Evolutionary conservation across 1,139 yeast species (phyloP), one percentile per base, ranked within the genome.

Genomic region (Geotrichum australiense): DNA sequence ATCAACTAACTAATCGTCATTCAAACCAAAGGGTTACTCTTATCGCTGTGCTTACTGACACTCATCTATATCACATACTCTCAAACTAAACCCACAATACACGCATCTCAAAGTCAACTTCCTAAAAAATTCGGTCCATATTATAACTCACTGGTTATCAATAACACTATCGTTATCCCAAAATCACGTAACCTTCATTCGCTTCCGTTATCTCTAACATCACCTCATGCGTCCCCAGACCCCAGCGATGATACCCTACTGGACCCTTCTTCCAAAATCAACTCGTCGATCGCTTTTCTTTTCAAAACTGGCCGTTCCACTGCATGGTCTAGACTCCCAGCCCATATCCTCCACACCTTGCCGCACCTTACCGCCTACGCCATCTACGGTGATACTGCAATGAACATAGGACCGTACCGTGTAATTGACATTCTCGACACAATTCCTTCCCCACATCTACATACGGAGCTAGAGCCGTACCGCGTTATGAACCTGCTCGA

Each of bases 281-380:
- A n/a, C n/a, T n/a, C n/a, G n/a, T n/a, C n/a, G 3, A 40, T 57
- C 4, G 60, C 57, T 40, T 40, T 58, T 19, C 56, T 63, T 61
- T 51, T 64, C 37, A 64, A 64, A 41, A 60, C 66, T 2, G 68
- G 68, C 3, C 56, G 59, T n/a, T 55, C 59, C 11, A 61, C 58
- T 3, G 45, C 59, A 43, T 63, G 67, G 66, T 49, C 58, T 14
- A 57, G 68, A n/a, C 45, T 64, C 39, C 68, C 68, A 8, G 49
- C 58, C n/a, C 68, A 64, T 40, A 42, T 64, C 15, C 48, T 51
- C 34, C 62, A 66, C 3, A 61, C 66, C 2, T 49, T 63, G 7
- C 56, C 63, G 6, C 50, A 57, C 12, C 55, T 60, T 15, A 59
- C 60, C 4, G 45, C 58, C 37, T 63, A 61, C 43, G 63, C 59